Evolutionary conservation across 2,329 filamentous ascomycete species (phyloP).

Genomic region (Xylaria sp.): DNA sequence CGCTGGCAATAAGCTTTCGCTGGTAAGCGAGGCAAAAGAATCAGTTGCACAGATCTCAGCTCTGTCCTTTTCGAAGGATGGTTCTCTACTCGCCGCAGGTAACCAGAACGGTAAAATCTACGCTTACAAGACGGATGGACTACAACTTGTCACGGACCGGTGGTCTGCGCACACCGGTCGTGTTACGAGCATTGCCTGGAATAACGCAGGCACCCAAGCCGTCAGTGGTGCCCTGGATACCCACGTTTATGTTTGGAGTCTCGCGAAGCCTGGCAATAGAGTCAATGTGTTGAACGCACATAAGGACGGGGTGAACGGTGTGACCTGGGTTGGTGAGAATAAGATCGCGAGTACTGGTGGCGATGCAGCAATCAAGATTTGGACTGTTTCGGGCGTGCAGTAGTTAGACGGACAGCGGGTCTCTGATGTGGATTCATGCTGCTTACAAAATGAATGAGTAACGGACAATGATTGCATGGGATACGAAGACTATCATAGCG

Average conservation of each 20-base stretch:
- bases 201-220: slow-evolving; percentile 77
- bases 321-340: slow-evolving; percentile 76
- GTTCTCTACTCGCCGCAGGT: slow-evolving; percentile 82
- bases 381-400: slow-evolving; percentile 71
- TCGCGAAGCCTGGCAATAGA: slow-evolving; percentile 83
- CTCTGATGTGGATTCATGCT: background rate
- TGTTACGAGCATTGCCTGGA: slow-evolving; percentile 76
- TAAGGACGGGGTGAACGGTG: slow-evolving; percentile 93
- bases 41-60: slow-evolving; percentile 78
- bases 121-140: slow-evolving; percentile 72
- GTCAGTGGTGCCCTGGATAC: slow-evolving; percentile 90
- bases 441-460: background rate
- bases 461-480: slow-evolving; percentile 18
- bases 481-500: slow-evolving; percentile 5
- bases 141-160: slow-evolving; percentile 78
- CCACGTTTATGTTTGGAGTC: slow-evolving; percentile 91
- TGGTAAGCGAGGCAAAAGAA: slow-evolving; percentile 69
- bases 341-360: slow-evolving; percentile 83
- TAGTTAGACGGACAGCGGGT: slow-evolving; percentile 43
- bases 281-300: slow-evolving; percentile 89
- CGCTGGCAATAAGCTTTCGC: slow-evolving; percentile 64
- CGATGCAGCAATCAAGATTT: slow-evolving; percentile 92
- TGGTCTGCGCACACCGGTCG: slow-evolving; percentile 71
- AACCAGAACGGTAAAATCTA: slow-evolving; percentile 88
- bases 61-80: slow-evolving; percentile 83